Base-by-base conservation (phyloP, 805 yeast genomes). In the Candida piceae region DNA sequence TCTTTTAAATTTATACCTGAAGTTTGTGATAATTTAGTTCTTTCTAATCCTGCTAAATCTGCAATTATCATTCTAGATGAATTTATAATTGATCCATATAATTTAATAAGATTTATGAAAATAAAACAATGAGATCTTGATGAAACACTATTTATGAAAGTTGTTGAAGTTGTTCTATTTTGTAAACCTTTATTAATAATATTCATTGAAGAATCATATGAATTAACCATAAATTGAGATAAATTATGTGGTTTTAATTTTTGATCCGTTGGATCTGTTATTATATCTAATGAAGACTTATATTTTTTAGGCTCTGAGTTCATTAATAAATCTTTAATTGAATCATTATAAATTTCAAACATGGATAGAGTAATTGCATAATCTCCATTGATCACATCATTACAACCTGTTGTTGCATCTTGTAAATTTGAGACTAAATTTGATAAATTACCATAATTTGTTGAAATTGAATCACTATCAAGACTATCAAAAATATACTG, bases 71-170 rank as follows among this genome's bases (percentile, higher is more conserved):
- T 53, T 32, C 74, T 60, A 5, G 72, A 51, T 2, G 60, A 50
- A 25, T 45, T 50, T 2, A 57, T 27, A 31, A 46, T 32, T 15
- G 34, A 35, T 17, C 60, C 58, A 36, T 43, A 41, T 16, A 42
- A 39, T 29, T 48, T 53, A 10, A 49, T 22, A 5, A 67, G 41
- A 39, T 70, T 70, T 32, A 74, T 58, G 36, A 66, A 63, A 3
- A 69, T 56, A 45, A 75, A 70, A n/a, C 74, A 64, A 45, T 74
- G 80, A 1, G 78, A 73, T 42, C 78, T 62, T 7, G 76, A 68
- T 5, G 77, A 69, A 7, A 55, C 57, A 7, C 45, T 42, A 45
- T 74, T 73, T 38, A 69, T 50, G 28, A 59, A 65, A 0, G 79
- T 75, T 4, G 69, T 43, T 22, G 65, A 60, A 4, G 70, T 64